Base-by-base conservation (phyloP, 2,329 filamentous ascomycete genomes). In the Pestalotiopsis sp. region DNA sequence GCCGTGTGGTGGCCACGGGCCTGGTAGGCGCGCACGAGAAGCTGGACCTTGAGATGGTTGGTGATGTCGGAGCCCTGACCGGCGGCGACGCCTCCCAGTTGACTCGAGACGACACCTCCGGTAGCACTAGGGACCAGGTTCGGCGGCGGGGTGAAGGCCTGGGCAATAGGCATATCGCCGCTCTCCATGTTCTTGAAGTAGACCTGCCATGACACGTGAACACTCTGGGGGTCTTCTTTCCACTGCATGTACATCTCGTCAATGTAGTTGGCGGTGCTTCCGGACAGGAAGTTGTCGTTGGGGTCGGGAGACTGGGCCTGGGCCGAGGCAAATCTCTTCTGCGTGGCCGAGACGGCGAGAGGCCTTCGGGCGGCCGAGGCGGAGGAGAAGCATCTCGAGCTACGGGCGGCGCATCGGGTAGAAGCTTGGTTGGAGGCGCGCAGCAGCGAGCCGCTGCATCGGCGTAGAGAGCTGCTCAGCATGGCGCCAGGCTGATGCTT, bases 141-240 rank as follows among this genome's bases (percentile, higher is more conserved):
- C 17, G 96, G 96, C 61, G 96, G 96, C 73, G 96, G 95, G 73
- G 94, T 94, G 86, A 99, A 99, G 75, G 96, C 96, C 83, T 97
- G 93, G 72, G 95, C 96, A 80, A 97, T 94, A 79, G 95, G 95
- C 94, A 99, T 98, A 78, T 96, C 93, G 81, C 96, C 96, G 74
- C 90, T 93, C 86, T 99, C 96, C 93, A 99, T 98, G 85, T 99
- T 99, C 85, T 91, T 93, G 89, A 99, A 99, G 88, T 99, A 99
- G 80, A 97, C 91, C 85, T 97, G 95, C 96, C 96, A 99, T 81
- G 96, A 99, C 77, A 97, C 88, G 83, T 99, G 96, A 69, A 99
- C 96, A 79, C 93, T 97, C 77, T 90, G 88, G 66, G 96, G 95
- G 77, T 99, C 94, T 73, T 93, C 87, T 84, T 95, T 97, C 96